Evolutionary conservation across 306 rosid genomes (phyloP).

Genomic region (Lathyrus oleraceus): DNA sequence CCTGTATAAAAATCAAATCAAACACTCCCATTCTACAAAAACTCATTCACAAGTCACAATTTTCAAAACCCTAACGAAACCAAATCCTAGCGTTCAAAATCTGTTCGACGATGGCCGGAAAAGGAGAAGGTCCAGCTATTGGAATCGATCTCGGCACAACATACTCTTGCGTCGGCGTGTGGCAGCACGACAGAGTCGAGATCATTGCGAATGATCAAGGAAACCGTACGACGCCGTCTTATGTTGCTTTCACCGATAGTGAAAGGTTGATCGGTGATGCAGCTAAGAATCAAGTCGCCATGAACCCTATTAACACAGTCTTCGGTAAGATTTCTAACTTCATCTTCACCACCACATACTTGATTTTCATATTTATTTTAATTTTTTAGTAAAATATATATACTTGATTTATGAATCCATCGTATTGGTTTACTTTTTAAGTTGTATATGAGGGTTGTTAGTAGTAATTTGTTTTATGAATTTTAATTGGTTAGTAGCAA

Average conservation of each 20-base stretch:
- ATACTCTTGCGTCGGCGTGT: not conserved
- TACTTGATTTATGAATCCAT: no score
- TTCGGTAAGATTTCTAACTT: not conserved
- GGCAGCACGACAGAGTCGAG: not conserved
- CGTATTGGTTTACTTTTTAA: no score
- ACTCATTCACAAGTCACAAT: no score
- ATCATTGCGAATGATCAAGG: not conserved
- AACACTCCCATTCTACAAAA: no score
- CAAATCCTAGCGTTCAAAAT: no score
- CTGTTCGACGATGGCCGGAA: no score
- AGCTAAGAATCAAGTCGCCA: not conserved
- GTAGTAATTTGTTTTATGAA: not conserved
- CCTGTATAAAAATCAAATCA: no score
- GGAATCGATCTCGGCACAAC: constrained; percentile 1
- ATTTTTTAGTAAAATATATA: no score
- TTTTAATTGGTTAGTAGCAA: not conserved
- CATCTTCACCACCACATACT: not conserved
- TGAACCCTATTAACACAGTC: not conserved
- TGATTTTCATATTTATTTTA: no score
- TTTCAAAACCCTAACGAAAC: no score
- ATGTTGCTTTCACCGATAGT: not conserved
- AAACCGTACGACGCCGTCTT: not conserved
- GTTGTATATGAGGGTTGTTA: not conserved
- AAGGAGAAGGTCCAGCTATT: not conserved
- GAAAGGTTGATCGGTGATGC: not conserved